These are phyloP conservation scores for Ogataea sp. DNA, from an alignment of 805 yeast genomes.

Conservation along the genomic window DNA sequence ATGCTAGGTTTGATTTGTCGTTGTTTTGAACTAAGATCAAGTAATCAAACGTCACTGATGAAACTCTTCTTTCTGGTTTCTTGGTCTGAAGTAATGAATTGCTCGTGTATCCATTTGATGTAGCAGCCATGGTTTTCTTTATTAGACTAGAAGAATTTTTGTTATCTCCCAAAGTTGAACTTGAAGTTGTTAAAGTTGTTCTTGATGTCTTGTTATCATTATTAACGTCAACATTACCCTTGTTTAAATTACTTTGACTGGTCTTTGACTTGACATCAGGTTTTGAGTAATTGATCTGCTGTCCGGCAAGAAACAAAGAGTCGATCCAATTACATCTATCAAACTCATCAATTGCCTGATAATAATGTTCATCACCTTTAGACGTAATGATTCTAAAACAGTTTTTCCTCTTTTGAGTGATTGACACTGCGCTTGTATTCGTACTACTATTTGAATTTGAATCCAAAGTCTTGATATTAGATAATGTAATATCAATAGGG, in stretches of 20 bases:
- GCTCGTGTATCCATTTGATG: neutral
- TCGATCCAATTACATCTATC: constrained; percentile 67
- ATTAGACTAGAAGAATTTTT: too few species aligned
- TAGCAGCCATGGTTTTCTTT: too few species aligned
- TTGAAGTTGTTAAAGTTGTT: too few species aligned
- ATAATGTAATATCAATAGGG: constrained; percentile 65
- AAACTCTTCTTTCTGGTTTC: constrained; percentile 22
- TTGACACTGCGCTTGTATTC: too few species aligned
- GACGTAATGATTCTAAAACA: constrained; percentile 78
- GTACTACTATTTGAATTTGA: too few species aligned
- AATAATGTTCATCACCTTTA: constrained; percentile 52
- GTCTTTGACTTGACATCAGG: neutral
- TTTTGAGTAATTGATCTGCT: constrained; percentile 17
- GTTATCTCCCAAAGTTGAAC: too few species aligned
- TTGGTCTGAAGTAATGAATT: too few species aligned
- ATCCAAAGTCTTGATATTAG: constrained; percentile 45
- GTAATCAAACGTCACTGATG: constrained; percentile 25
- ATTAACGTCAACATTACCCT: neutral
- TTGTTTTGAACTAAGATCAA: constrained; percentile 31
- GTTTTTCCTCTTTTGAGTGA: constrained; percentile 37
- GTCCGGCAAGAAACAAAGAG: constrained; percentile 49
- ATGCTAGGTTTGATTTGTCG: constrained; percentile 48
- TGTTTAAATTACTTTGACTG: neutral
- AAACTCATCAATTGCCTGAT: constrained; percentile 63
- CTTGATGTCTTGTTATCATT: neutral